Evolutionary conservation across 1,139 yeast species (phyloP), one percentile per base, ranked within the genome.

Genomic region (Suzukiozyma palmioleophila): DNA sequence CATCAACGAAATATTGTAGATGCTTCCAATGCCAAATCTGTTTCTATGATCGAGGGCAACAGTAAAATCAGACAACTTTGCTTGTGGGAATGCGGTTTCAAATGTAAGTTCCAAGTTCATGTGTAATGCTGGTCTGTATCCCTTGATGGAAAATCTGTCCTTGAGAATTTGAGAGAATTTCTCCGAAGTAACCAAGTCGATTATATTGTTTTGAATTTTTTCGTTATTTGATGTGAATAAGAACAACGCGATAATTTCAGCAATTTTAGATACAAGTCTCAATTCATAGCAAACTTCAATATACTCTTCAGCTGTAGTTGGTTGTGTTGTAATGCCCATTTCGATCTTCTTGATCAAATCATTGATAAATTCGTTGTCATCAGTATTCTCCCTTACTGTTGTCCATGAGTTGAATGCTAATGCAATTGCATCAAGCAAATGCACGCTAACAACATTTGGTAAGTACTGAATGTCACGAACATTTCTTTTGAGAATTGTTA

Each of bases 171-270:
- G 50, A 45, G 65, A 45, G 52, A 76, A 66, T 29, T 58, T 46
- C 2, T 56, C 53, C 2, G 73, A 62, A 28, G 66, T 60, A 29
- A 83, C 53, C 15, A 78, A 59, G 3, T 64, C 54, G 21, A 69
- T 59, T 9, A 86, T 72, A 28, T 73, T 65, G 14, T 62, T 56
- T 39, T 63, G 53, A 62, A 68, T 54, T 40, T 55, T 52, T 9
- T 60, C 58, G 41, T 73, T 73, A 29, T 72, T 66, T 1, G 82
- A 70, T 1, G 87, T 81, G 60, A 80, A 86, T 27, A 86, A 62
- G 41, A 83, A 77, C 30, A 87, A 66, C 0, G 96, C 88, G 43
- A 88, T 68, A 8, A 88, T 80, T 49, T 85, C 92, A 3, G 86
- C 76, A 13, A 86, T 77, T 50, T 82, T 79, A 1, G 95, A 77